Evolutionary conservation across 768 basidiomycete genomes (phyloP).

Genomic region (Fomitopsis serialis): DNA sequence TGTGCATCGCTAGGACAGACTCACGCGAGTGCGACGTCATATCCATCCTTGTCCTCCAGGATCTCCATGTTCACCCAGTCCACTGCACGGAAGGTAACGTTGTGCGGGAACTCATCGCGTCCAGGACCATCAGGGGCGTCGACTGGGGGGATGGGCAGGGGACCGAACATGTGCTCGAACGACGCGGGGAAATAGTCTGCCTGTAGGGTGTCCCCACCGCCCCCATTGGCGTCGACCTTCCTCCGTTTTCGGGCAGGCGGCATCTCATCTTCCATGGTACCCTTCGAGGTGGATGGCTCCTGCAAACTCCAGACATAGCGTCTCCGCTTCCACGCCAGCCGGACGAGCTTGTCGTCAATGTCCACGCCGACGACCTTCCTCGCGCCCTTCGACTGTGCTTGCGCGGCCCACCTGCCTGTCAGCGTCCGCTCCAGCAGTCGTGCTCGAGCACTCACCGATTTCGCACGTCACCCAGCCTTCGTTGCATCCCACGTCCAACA

Average conservation of each 20-base stretch:
- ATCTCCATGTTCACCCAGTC: conserved; percentile 67
- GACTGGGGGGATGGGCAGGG: conserved; percentile 59
- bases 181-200: conserved; percentile 71
- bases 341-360: conserved; percentile 73
- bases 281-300: conserved; percentile 26
- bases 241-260: conserved; percentile 14
- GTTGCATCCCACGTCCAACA: conserved; percentile 86
- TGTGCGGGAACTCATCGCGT: conserved; percentile 64
- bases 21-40: conserved; percentile 79
- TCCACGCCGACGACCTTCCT: conserved; percentile 77
- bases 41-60: conserved; percentile 52
- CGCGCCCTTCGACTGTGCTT: conserved; percentile 64
- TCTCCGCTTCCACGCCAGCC: conserved; percentile 69
- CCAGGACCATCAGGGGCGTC: conserved; percentile 13
- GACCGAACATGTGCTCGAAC: conserved; percentile 70
- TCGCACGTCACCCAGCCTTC: conserved; percentile 83
- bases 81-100: conserved; percentile 62
- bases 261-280: neutral
- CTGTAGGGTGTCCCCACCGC: neutral
- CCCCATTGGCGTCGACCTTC: neutral
- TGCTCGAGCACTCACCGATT: conserved; percentile 48
- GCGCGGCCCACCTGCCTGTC: conserved; percentile 3
- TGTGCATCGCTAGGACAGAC: conserved; percentile 17
- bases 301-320: conserved; percentile 70
- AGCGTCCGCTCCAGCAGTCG: neutral